Evolutionary conservation across 164 flowering plant genomes (phyloP), one percentile per base, ranked within the genome.

Genomic region (Nymphaea colorata): DNA sequence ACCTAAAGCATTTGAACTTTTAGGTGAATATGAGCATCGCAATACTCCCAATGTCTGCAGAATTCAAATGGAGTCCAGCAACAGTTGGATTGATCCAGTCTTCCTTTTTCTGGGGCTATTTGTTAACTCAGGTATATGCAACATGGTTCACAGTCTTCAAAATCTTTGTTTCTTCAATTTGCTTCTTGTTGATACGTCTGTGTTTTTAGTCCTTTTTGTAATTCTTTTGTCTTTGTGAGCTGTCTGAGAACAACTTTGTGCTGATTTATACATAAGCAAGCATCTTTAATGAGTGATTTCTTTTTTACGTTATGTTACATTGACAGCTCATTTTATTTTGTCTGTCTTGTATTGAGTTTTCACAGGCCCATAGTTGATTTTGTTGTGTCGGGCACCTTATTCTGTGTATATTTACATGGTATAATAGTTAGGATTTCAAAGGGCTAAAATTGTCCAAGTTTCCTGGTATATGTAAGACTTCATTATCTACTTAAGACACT

Each of bases 31-130:
- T 90, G 93, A 93, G 96, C 79, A 89, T 93, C 66, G 98, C 96
- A 36, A 90, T 93, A 75, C 93, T 93, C 68, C 99, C 99, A 4
- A 94, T 94, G 99, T 84, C 99, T 18, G 68, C 83, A 71, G 90
- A 94, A 77, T 94, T 83, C 80, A 90, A 90, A 72, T 94, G 99
- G 99, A 88, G 77, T 76, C 89, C 96, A 80, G 88, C 97, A 59
- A 94, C 99, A 59, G 94, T 91, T 83, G 99, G 99, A 64, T 78
- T 94, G 59, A 94, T 94, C 70, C 99, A 94, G 79, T 94, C 99
- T 63, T 94, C 98, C 15, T 94, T 94, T 82, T 94, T 94, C 87
- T 94, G 99, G 96, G 96, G 97, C 66, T 89, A 88, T 79, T 76
- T 91, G 55, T 90, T 91, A 51, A 93, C 98, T 67, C 98, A 93